A percentile compares a stretch with the other conserved stretches of the same genome.
Conservation (phyloP, 2,329 filamentous ascomycete species). For the Neocucurbitaria cava region DNA sequence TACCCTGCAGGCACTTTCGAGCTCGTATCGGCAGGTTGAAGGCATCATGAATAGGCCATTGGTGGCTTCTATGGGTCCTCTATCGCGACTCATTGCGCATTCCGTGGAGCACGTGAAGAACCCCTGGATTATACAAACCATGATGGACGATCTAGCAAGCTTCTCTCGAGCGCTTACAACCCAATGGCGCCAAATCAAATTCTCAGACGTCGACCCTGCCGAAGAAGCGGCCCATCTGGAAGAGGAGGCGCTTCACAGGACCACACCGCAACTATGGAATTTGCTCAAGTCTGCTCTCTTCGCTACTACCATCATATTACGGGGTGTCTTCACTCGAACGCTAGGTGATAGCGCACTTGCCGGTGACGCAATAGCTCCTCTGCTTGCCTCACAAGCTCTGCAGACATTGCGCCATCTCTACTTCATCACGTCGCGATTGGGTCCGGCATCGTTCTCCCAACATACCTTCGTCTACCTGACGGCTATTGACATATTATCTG, state of each 20-base stretch:
- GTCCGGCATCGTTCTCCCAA: constrained; percentile 77
- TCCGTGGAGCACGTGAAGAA: constrained; percentile 66
- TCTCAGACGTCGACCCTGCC: constrained; percentile 74
- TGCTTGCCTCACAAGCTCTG: constrained; percentile 73
- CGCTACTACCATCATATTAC: constrained; percentile 74
- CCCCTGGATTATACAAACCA: constrained; percentile 56
- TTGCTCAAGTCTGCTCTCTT: constrained; percentile 79
- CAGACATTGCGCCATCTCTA: constrained; percentile 78
- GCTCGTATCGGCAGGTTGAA: constrained; percentile 67
- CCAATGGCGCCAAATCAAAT: constrained; percentile 76
- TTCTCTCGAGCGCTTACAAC: constrained; percentile 72
- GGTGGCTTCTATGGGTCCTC: constrained; percentile 70
- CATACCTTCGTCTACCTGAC: constrained; percentile 85
- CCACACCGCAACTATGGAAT: constrained; percentile 76
- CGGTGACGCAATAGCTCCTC: constrained; percentile 65
- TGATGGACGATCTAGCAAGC: constrained; percentile 69
- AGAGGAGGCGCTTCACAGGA: constrained; percentile 68
- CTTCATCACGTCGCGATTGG: constrained; percentile 80
- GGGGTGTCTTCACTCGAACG: constrained; percentile 73
- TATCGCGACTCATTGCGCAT: constrained; percentile 70
- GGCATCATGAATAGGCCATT: constrained; percentile 67
- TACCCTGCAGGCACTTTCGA: constrained; percentile 54
- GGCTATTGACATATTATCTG: constrained; percentile 79
- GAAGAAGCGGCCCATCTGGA: constrained; percentile 70
- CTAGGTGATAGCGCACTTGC: constrained; percentile 65